Conservation (phyloP, 495 filamentous ascomycete genomes). For the Daldinia childiae region DNA sequence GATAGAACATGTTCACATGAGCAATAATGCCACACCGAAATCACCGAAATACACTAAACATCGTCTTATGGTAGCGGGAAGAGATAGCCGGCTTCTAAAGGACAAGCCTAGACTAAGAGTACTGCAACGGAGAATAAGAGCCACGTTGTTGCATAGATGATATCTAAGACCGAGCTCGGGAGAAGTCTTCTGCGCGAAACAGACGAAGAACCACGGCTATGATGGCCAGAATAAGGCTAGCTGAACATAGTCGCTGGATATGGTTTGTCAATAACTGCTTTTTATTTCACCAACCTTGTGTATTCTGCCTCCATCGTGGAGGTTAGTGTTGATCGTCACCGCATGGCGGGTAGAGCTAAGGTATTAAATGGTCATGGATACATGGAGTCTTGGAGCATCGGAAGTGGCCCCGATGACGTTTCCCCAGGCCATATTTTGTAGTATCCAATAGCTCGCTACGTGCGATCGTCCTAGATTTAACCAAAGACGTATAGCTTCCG, state of each 20-base stretch:
- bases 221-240: constrained; percentile 7
- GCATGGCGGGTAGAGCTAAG: background rate
- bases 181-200: background rate
- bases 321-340: constrained; percentile 11
- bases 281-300: constrained; percentile 10
- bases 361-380: background rate
- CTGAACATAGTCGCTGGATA: background rate
- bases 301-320: constrained; percentile 3
- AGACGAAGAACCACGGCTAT: background rate
- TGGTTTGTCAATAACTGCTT: background rate
- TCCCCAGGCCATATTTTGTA: constrained; percentile 16
- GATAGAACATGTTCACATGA: constrained; percentile 6
- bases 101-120: constrained; percentile 7
- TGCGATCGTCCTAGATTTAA: constrained; percentile 24
- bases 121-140: background rate
- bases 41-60: constrained; percentile 17
- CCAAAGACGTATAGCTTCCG: constrained; percentile 23
- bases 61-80: constrained; percentile 5
- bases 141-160: constrained; percentile 18
- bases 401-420: constrained; percentile 28
- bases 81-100: constrained; percentile 1
- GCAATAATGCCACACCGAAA: constrained; percentile 12
- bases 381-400: constrained; percentile 8
- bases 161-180: constrained; percentile 11
- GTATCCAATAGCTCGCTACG: constrained; percentile 25